Evolutionary conservation across 768 basidiomycete species (phyloP), one percentile per base, ranked within the genome.

Genomic region (Lanmaoa rubissima): DNA sequence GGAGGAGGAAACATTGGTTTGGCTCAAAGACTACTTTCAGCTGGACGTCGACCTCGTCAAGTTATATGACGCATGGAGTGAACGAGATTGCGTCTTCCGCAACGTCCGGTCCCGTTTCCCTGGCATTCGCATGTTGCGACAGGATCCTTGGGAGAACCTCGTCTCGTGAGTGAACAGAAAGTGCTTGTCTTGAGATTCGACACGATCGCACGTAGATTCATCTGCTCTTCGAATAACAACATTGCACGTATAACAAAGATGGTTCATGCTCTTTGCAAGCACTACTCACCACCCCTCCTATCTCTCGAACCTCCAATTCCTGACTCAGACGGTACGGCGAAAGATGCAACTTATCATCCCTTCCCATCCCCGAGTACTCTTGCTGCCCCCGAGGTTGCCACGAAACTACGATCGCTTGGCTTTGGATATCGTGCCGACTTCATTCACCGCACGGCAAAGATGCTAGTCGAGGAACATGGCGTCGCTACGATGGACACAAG

Each of bases 181-280:
- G 44, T 13, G 44, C 48, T 48, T 1, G 34, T 56, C 51, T 53
- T 40, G 49, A 28, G 17, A 21, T 21, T 58, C 56, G 38, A 70
- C 53, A 36, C 50, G 53, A 58, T 45, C 31, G 32, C 59, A 34
- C 24, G 17, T 52, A 96, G 95, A 10, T 99, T 98, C 75, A 97
- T 99, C 61, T 98, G 96, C 69, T 97, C 94, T 3, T 92, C 93
- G 3, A 98, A 98, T 67, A 98, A 98, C 71, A 94, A 98, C 64
- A 98, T 99, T 49, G 74, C 84, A 6, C 90, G 97, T 7, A 99
- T 99, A 64, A 90, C 92, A 16, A 90, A 89, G 55, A 94, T 98
- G 89, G 86, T 98, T 31, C 88, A 92, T 58, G 80, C 82, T 19
- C 82, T 98, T 14, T 92, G 91, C 69, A 79, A 73, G 17, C 78